A percentile compares a stretch with the other conserved stretches of the same genome.
Conservation (phyloP, 2,329 filamentous ascomycete genomes). For the Diaporthe sp. region DNA sequence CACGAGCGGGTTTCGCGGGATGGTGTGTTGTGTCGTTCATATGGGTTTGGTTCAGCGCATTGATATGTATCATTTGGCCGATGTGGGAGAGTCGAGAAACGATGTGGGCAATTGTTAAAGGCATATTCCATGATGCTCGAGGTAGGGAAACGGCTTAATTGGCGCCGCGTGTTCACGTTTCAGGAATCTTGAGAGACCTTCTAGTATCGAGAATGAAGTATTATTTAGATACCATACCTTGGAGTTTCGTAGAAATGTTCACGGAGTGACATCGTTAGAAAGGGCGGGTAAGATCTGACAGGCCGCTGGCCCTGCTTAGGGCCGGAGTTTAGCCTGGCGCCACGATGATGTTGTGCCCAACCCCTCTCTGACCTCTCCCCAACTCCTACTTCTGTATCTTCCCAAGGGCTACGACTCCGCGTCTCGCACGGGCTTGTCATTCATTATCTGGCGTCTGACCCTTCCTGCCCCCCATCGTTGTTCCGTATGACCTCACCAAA, state of each 20-base stretch:
- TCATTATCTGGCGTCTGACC: neutral
- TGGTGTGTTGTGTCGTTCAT: constrained; percentile 53
- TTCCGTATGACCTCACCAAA: neutral
- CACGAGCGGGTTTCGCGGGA: constrained; percentile 47
- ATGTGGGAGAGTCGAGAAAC: constrained; percentile 49
- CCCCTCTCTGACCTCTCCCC: neutral
- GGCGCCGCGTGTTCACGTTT: neutral
- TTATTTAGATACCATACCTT: neutral
- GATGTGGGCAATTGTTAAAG: constrained; percentile 41
- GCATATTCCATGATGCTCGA: neutral
- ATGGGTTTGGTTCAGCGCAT: constrained; percentile 51
- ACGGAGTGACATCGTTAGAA: neutral
- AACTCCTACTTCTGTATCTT: neutral
- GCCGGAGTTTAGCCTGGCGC: constrained; percentile 4
- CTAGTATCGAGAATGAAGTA: too few species aligned
- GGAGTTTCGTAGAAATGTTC: neutral
- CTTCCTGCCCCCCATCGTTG: neutral
- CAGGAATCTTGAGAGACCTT: neutral
- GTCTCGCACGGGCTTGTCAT: too few species aligned
- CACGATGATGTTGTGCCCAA: neutral
- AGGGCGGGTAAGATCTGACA: neutral
- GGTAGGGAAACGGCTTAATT: neutral
- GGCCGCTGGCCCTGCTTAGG: neutral
- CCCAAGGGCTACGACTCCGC: too few species aligned
- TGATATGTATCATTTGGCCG: constrained; percentile 52